Evolutionary conservation across 2,329 filamentous ascomycete species (phyloP), one percentile per base, ranked within the genome.

Genomic region (Akanthomyces lecanii): DNA sequence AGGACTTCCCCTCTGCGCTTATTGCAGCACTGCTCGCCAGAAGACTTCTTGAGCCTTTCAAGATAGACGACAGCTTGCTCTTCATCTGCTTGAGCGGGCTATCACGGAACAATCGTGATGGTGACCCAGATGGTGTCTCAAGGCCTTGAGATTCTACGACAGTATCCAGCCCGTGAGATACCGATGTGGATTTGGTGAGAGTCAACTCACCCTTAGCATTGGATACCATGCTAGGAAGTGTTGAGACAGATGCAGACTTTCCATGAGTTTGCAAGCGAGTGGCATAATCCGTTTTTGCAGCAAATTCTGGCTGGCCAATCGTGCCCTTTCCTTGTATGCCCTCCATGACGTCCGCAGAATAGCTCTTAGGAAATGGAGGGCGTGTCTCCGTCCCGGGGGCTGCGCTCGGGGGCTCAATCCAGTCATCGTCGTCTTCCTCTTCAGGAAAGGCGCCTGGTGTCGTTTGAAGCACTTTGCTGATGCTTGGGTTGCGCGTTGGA

Each of bases 81-180:
- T 97, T 98, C 33, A 95, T 93, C 58, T 95, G 92, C 75, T 93
- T 97, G 64, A 97, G 76, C 5, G 92, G 92, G 64, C 89, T 94
- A 67, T 96, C 92, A 8, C 82, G 80, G 69, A 85, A 80, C 55
- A 73, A 78, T 61, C 84, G 77, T 5, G 82, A 79, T 0, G 84
- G 84, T 1, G 85, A 87, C 67, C 85, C 86, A 3, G 77, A 73
- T 66, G 82, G 78, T 73, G 83, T 77, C 73, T 82, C 69, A 18
- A 84, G 71, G 10, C 65, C 69, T 16, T 72, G 72, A 7, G 71
- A 66, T 64, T 82, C 80, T 0, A 73, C 65, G 8, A 80, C 87
- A 14, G 85, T 80, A 10, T 76, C 76, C 30, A 82, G 73, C 21
- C 79, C 72, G 7, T 62, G 44, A 82, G 79, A 86, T 2, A 84